Base-by-base conservation (phyloP, 2,329 filamentous ascomycete species). In the Catunica adiposa region DNA sequence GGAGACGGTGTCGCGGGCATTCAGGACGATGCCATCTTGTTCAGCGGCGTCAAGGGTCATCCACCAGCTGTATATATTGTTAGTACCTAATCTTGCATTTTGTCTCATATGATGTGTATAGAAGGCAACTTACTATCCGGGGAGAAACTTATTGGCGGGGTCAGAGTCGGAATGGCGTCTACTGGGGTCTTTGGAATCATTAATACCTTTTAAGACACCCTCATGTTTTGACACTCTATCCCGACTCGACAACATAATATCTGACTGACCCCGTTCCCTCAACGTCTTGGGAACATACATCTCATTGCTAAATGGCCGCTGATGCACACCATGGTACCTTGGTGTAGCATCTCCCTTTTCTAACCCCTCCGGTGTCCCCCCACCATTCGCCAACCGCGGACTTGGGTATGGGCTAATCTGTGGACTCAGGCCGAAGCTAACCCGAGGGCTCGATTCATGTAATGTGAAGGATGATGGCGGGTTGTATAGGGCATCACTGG, bases 11-110 rank as follows among this genome's bases (percentile, higher is more conserved):
- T 77, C 73, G 2, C 64, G 60, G 11, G 69, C 67, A 54, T 66
- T 70, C 6, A 66, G 67, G 7, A 78, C 70, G 17, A 80, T 74
- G 20, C 77, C 76, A 60, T 80, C 77, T 26, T 75, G 71, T 58
- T 73, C 68, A 1, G 75, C 77, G 60, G 76, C 79, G 37, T 74
- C 71, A 31, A 79, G 66, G 54, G 77, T 76, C 17, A 77, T 63
- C 75, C 77, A 80, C 77, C 74, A 81, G 56, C 77, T 80, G 55
- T 8, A 1, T 22, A 8, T 1, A 8, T 9, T 51, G 26, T 59
- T 59, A 56, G 57, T 51, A 34, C 11, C 9, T 1, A 14, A 20
- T 7, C 17, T n/a, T n/a, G n/a, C n/a, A n/a, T n/a, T n/a, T n/a
- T n/a, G n/a, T n/a, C n/a, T n/a, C n/a, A n/a, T n/a, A n/a, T n/a